Evolutionary conservation across 768 basidiomycete species (phyloP).

Genomic region (Pholiota molesta): DNA sequence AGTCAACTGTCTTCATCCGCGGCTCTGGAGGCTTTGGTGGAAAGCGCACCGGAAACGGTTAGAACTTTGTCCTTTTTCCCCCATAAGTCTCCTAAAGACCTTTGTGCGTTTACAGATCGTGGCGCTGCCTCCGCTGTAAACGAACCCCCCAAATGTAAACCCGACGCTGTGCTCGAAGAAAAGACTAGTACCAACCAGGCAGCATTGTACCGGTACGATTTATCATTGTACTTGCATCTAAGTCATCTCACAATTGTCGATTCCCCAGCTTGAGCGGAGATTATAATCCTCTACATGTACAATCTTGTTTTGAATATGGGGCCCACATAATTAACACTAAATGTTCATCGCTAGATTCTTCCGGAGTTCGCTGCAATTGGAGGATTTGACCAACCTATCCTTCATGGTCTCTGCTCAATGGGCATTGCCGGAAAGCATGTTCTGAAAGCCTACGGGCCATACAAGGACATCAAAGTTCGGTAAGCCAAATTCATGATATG

Average conservation of each 20-base stretch:
- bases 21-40: constrained; percentile 97
- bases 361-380: constrained; percentile 94
- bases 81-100: background rate
- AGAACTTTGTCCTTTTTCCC: constrained; percentile 1
- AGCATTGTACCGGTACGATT: constrained; percentile 83
- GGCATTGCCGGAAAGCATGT: constrained; percentile 95
- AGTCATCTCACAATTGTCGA: background rate
- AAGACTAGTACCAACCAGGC: constrained; percentile 83
- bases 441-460: constrained; percentile 81
- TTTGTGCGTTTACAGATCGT: constrained; percentile 60
- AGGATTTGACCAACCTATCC: constrained; percentile 91
- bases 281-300: constrained; percentile 84
- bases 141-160: constrained; percentile 75
- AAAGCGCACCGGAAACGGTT: constrained; percentile 80
- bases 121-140: constrained; percentile 87
- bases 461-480: constrained; percentile 94
- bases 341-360: constrained; percentile 60
- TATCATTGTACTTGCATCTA: background rate
- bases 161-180: constrained; percentile 89
- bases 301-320: background rate
- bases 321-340: background rate
- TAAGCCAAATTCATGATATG: constrained; percentile 33
- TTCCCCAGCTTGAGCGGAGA: constrained; percentile 81
- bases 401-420: constrained; percentile 90
- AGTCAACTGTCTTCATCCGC: constrained; percentile 89